Evolutionary conservation across 257 asterid genomes (phyloP).

Genomic region (Ehretia macrophylla): DNA sequence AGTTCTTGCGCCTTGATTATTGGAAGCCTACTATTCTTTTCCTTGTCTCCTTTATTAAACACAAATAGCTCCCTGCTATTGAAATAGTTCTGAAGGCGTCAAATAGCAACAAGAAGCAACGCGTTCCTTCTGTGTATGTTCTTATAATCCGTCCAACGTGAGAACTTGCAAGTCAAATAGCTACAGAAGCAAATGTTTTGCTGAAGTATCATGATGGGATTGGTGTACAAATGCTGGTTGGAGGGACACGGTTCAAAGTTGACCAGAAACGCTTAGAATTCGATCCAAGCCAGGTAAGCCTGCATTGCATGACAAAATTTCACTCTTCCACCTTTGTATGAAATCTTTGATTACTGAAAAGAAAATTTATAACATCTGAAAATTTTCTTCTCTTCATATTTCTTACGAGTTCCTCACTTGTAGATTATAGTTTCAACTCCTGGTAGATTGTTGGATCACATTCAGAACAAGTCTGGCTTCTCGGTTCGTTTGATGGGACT

Average conservation of each 20-base stretch:
- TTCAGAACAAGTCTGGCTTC: slow-evolving; percentile 88
- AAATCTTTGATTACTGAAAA: neutral
- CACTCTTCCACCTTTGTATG: no score
- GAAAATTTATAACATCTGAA: neutral
- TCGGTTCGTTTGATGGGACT: slow-evolving; percentile 86
- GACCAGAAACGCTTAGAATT: slow-evolving; percentile 76
- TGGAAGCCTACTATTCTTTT: slow-evolving; percentile 7
- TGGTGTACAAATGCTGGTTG: slow-evolving; percentile 76
- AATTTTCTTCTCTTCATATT: neutral
- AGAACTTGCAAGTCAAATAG: slow-evolving; percentile 94
- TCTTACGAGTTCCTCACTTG: slow-evolving; percentile 5
- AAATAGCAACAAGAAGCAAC: slow-evolving; percentile 24
- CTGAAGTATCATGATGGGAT: slow-evolving; percentile 83
- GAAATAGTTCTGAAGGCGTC: slow-evolving; percentile 91
- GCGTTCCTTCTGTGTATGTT: slow-evolving; percentile 57
- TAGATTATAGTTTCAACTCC: slow-evolving; percentile 96
- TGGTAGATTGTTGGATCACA: slow-evolving; percentile 90
- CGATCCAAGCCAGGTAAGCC: slow-evolving; percentile 65
- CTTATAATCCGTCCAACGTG: slow-evolving; percentile 88
- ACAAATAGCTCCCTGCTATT: slow-evolving; percentile 97
- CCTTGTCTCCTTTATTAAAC: no score
- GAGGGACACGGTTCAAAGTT: slow-evolving; percentile 88
- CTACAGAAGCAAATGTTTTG: slow-evolving; percentile 88
- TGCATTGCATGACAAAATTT: neutral
- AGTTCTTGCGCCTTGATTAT: slow-evolving; percentile 8